A percentile compares a stretch with the other conserved stretches of the same genome.
These are phyloP conservation scores for Candida pseudoviswanathii DNA, from an alignment of 1,139 yeast genomes.

Conservation along the genomic window DNA sequence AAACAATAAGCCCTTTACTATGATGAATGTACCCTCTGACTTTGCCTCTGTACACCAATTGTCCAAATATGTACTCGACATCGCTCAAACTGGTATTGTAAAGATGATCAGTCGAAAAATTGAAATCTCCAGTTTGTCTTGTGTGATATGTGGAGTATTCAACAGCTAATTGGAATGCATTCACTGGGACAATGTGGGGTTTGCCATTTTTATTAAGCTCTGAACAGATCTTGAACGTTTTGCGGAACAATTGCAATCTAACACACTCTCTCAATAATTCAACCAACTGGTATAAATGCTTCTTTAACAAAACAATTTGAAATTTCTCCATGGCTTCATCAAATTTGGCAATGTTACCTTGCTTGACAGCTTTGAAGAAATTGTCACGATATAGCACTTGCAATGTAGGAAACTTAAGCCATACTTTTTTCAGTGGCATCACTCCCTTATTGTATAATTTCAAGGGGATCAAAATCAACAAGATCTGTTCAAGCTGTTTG, in stretches of 20 bases:
- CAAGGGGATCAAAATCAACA: conserved; percentile 58
- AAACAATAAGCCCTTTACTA: conserved; percentile 73
- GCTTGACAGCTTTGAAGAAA: conserved; percentile 49
- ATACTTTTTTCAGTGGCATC: conserved; percentile 43
- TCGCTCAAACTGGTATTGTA: conserved; percentile 41
- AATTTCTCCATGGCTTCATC: conserved; percentile 45
- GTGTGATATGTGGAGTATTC: conserved; percentile 32
- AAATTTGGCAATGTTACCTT: conserved; percentile 58
- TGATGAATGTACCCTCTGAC: conserved; percentile 80
- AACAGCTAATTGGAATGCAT: conserved; percentile 50
- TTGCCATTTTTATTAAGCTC: conserved; percentile 31
- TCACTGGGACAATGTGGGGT: conserved; percentile 48
- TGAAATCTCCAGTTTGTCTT: conserved; percentile 8
- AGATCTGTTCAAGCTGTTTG: conserved; percentile 40
- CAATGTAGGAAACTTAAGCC: conserved; percentile 49
- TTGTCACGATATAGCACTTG: conserved; percentile 45
- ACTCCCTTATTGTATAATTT: conserved; percentile 44
- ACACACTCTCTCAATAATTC: conserved; percentile 56
- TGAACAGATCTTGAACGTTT: conserved; percentile 39
- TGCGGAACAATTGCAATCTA: conserved; percentile 54
- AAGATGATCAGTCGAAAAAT: conserved; percentile 12
- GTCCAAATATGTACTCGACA: conserved; percentile 73
- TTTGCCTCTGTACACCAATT: conserved; percentile 59
- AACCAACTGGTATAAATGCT: conserved; percentile 64
- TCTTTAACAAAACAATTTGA: conserved; percentile 55